Percentiles rank a stretch among this genome's conserved stretches.
Conservation (phyloP, 371 early-diverging fungal genomes). For the Mortierella sp. region DNA sequence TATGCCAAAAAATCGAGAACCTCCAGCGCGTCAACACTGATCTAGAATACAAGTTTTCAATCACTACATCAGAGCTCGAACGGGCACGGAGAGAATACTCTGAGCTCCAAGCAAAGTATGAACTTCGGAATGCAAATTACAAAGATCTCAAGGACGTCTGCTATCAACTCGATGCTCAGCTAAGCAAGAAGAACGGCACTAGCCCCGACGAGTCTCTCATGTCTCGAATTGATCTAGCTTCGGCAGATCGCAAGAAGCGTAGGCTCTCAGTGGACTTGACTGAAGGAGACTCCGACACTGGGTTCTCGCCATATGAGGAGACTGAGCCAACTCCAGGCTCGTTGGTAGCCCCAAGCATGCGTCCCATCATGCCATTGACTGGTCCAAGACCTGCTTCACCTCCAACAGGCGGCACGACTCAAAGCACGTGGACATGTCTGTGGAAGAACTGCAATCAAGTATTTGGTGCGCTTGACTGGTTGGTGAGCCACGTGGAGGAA, state of each 20-base stretch:
- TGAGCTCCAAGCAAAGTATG: constrained; percentile 54
- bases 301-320: constrained; percentile 26
- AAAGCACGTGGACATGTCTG: constrained; percentile 56
- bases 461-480: constrained; percentile 50
- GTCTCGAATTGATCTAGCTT: constrained; percentile 30
- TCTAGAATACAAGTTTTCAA: constrained; percentile 52
- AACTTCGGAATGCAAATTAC: constrained; percentile 48
- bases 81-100: constrained; percentile 43
- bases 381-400: constrained; percentile 15
- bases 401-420: constrained; percentile 17
- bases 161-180: constrained; percentile 53
- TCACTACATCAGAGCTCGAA: constrained; percentile 52
- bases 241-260: constrained; percentile 41
- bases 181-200: constrained; percentile 43
- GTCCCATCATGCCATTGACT: neutral
- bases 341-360: constrained; percentile 12
- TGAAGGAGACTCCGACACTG: constrained; percentile 38
- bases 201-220: constrained; percentile 46
- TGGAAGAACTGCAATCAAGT: constrained; percentile 58
- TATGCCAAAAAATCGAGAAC: constrained; percentile 55
- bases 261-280: constrained; percentile 38
- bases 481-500: constrained; percentile 53
- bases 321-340: constrained; percentile 4
- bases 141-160: constrained; percentile 51
- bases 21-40: constrained; percentile 52